Conservation (phyloP, 2,329 filamentous ascomycete species). For the Cyphellophora europaea region DNA sequence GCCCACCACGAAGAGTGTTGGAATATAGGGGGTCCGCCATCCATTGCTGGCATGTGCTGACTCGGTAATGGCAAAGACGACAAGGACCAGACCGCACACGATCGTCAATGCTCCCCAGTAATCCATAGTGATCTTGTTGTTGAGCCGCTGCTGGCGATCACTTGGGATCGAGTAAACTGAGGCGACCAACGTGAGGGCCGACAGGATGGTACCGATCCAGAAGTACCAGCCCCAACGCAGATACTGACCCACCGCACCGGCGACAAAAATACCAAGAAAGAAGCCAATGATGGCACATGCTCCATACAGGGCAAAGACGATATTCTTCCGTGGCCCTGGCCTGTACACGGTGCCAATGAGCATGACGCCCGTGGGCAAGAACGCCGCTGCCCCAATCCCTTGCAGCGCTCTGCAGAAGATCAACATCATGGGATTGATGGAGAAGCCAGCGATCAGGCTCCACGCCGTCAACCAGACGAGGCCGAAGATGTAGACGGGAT, state of each 20-base stretch:
- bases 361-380: slow-evolving; percentile 59
- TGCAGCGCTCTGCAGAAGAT: slow-evolving; percentile 66
- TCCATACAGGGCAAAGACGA: slow-evolving; percentile 53
- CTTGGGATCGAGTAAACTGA: slow-evolving; percentile 43
- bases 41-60: slow-evolving; percentile 58
- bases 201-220: slow-evolving; percentile 51
- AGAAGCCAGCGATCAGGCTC: slow-evolving; percentile 62
- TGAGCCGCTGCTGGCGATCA: slow-evolving; percentile 28
- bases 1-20: slow-evolving; percentile 55
- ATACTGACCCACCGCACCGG: slow-evolving; percentile 48
- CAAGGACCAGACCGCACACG: slow-evolving; percentile 55
- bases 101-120: slow-evolving; percentile 55
- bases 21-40: slow-evolving; percentile 67
- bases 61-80: slow-evolving; percentile 68
- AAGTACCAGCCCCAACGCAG: slow-evolving; percentile 59
- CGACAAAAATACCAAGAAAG: slow-evolving; percentile 54
- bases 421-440: slow-evolving; percentile 57
- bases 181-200: slow-evolving; percentile 34
- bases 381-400: slow-evolving; percentile 64
- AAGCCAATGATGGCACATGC: slow-evolving; percentile 41
- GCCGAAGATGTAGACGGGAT: slow-evolving; percentile 56
- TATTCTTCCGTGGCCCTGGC: slow-evolving; percentile 59
- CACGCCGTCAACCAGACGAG: slow-evolving; percentile 56
- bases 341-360: slow-evolving; percentile 56
- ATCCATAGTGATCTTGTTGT: slow-evolving; percentile 52